phyloP scores from a whole-genome alignment of 495 filamentous ascomycete species.

The Patellaria atrata region DNA sequence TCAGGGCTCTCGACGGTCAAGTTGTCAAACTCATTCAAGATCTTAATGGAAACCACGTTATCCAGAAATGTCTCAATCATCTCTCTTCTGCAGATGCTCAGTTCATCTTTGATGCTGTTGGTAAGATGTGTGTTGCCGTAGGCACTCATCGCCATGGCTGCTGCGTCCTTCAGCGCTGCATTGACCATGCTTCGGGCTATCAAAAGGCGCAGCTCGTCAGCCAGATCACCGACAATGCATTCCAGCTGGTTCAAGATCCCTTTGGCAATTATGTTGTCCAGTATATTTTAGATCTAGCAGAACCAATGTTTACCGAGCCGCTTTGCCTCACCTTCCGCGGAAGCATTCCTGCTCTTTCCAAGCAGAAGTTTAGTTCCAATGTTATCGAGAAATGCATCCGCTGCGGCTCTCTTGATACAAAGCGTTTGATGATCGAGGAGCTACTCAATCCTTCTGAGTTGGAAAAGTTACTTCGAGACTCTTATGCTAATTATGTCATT shows the following conservation, averaged over 20 bases:
- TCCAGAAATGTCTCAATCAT: conserved; percentile 97
- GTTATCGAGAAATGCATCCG: conserved; percentile 96
- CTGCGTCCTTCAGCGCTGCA: conserved; percentile 94
- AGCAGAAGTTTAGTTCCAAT: conserved; percentile 98
- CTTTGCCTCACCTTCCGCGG: conserved; percentile 63
- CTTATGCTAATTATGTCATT: conserved; percentile 91
- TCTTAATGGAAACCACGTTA: conserved; percentile 94
- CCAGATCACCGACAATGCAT: conserved; percentile 70
- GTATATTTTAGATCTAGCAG: conserved; percentile 88
- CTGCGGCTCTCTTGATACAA: conserved; percentile 51
- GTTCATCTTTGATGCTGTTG: conserved; percentile 95
- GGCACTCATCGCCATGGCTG: conserved; percentile 97
- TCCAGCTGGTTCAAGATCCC: conserved; percentile 79
- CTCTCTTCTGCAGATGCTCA: conserved; percentile 65
- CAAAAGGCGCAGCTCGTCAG: conserved; percentile 79
- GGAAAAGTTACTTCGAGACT: conserved; percentile 74
- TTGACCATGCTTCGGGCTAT: conserved; percentile 82
- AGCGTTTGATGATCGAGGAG: conserved; percentile 72
- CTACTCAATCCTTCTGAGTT: conserved; percentile 62
- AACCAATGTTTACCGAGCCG: conserved; percentile 68
- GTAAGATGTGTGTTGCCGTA: conserved; percentile 68
- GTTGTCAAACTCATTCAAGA: conserved; percentile 93
- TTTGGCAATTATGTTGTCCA: conserved; percentile 98
- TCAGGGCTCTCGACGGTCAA: conserved; percentile 55
- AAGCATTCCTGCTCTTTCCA: conserved; percentile 62